Percentiles rank a stretch among this genome's conserved stretches.
These are phyloP conservation scores for Cryptococcus sp. DNA, from an alignment of 1,284 basidiomycete genomes.

Conservation along the genomic window DNA sequence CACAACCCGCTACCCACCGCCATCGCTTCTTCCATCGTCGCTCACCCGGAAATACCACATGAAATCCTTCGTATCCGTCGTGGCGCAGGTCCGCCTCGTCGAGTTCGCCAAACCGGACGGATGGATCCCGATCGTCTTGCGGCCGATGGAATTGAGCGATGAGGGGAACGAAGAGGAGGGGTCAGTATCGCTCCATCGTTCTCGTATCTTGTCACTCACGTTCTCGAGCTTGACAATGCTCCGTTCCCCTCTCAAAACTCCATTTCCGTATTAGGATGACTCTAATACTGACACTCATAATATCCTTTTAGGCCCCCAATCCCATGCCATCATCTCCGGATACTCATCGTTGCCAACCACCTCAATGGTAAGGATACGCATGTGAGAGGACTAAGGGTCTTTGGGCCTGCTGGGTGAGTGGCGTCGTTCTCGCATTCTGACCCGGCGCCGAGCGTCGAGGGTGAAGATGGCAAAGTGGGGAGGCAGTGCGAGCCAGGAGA, in stretches of 20 bases:
- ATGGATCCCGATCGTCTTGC: conserved; percentile 89
- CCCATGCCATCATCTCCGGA: conserved; percentile 84
- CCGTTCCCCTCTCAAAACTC: no score
- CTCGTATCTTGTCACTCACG: not conserved
- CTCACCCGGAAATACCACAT: not conserved
- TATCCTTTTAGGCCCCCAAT: conserved; percentile 68
- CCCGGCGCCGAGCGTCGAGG: not conserved
- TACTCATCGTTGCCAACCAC: conserved; percentile 90
- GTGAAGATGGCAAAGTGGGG: no score
- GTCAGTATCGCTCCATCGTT: conserved; percentile 31
- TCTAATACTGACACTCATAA: conserved; percentile 52
- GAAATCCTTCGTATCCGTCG: not conserved
- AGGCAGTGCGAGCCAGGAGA: no score
- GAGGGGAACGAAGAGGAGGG: conserved; percentile 62
- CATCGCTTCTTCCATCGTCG: no score
- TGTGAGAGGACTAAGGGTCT: conserved; percentile 81
- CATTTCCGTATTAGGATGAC: no score
- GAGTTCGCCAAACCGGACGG: conserved; percentile 88
- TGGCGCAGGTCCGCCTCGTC: conserved; percentile 65
- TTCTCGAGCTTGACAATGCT: no score
- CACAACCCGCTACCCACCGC: no score
- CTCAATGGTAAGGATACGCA: conserved; percentile 99
- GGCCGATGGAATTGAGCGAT: conserved; percentile 70
- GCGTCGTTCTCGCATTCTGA: not conserved
- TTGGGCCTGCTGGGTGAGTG: conserved; percentile 78